Evolutionary conservation across 1,284 basidiomycete species (phyloP), one percentile per base, ranked within the genome.

Genomic region (Fomitopsis pinicola): DNA sequence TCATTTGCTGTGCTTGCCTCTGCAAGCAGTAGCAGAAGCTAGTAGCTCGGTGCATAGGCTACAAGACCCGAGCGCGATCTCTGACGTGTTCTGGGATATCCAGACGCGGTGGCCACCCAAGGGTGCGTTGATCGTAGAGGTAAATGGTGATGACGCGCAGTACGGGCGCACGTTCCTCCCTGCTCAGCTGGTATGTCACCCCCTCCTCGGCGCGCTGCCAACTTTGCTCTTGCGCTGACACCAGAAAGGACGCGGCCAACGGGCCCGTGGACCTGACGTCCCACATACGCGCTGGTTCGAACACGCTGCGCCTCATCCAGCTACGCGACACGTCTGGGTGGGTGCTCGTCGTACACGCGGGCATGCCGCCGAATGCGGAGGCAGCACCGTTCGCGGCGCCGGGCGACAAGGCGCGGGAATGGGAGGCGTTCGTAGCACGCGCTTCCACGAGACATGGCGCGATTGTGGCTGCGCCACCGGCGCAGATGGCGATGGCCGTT

Each of bases 241-340:
- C 30, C 53, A 7, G 36, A 19, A 36, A 69, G 68, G 69, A 63
- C 53, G 60, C 59, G 59, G 58, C 61, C 12, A 61, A 69, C 36
- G 72, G 67, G 54, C 72, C 72, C 40, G 71, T 77, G 10, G 77
- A 82, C 42, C 67, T 84, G 36, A 78, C 79, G 26, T 36, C 66
- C 2, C 71, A 69, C 59, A 66, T 85, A 12, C 70, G 66, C 26
- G 68, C 73, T 57, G 82, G 82, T 9, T 56, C 54, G 42, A 85
- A 85, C 66, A 68, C 69, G 17, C 60, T 83, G n/a, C 72, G 75
- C 14, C 70, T 84, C 45, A 75, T 83, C 42, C 81, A 83, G 58
- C 71, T 85, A 26, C 73, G 67, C 44, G 74, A 75, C 59, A 69
- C 81, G 69, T 71, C 77, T 10, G 66, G 68, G 42, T 72, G 66